Percentiles rank a stretch among this genome's conserved stretches.
These are phyloP conservation scores for Suhomyces kunorum DNA, from an alignment of 1,139 yeast genomes.

Conservation along the genomic window DNA sequence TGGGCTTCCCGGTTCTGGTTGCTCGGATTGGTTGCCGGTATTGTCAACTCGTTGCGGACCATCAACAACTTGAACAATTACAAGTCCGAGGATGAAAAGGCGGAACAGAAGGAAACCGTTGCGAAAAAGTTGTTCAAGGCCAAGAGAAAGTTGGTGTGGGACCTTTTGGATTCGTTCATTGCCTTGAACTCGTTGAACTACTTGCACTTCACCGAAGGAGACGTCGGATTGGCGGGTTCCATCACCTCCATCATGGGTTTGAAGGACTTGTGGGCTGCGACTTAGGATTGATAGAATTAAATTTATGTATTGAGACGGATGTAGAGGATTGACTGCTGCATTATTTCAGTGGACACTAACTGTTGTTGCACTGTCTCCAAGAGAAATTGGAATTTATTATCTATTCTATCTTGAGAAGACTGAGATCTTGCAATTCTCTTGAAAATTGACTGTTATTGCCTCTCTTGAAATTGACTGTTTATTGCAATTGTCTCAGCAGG, in stretches of 20 bases:
- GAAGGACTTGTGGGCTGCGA: constrained; percentile 64
- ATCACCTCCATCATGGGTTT: constrained; percentile 80
- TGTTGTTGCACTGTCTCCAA: too few species aligned
- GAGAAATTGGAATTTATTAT: too few species aligned
- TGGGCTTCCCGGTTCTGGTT: constrained; percentile 76
- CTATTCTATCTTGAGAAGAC: too few species aligned
- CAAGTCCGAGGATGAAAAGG: constrained; percentile 17
- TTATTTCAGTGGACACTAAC: too few species aligned
- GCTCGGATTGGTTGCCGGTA: constrained; percentile 64
- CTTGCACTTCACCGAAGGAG: constrained; percentile 72
- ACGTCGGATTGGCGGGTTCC: constrained; percentile 82
- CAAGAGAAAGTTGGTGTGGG: constrained; percentile 74
- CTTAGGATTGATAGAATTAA: constrained; percentile 9
- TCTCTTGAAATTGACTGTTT: too few species aligned
- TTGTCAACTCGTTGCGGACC: constrained; percentile 54
- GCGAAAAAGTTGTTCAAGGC: constrained; percentile 43
- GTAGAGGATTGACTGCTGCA: too few species aligned
- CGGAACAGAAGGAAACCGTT: constrained; percentile 39
- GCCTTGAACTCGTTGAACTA: constrained; percentile 69
- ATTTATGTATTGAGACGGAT: background rate
- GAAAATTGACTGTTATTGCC: too few species aligned
- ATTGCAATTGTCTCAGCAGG: too few species aligned
- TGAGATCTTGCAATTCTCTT: too few species aligned
- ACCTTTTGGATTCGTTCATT: constrained; percentile 71
- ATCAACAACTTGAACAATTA: constrained; percentile 17